phyloP scores from a whole-genome alignment of 805 yeast species.

The Cyberlindnera mrakii region DNA sequence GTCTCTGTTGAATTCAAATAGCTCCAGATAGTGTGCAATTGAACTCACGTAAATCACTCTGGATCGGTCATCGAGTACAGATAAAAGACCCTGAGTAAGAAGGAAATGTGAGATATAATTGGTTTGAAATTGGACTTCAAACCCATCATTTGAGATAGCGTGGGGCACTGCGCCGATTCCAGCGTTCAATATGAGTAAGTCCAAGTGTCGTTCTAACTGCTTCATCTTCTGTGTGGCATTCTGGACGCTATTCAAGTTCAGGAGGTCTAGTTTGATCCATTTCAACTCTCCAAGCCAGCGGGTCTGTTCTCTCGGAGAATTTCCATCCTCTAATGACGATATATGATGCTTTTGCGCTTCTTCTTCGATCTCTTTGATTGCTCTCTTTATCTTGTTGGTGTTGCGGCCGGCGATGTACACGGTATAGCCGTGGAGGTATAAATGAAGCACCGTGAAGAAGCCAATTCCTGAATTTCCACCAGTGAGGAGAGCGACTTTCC shows the following conservation, averaged over 20 bases:
- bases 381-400: conserved; percentile 44
- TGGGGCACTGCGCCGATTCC: conserved; percentile 78
- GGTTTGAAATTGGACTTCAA: conserved; percentile 76
- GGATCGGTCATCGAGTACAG: conserved; percentile 29
- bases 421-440: conserved; percentile 71
- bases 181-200: conserved; percentile 69
- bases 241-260: conserved; percentile 36
- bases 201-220: conserved; percentile 41
- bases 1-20: conserved; percentile 34
- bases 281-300: conserved; percentile 44
- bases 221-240: conserved; percentile 42
- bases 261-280: conserved; percentile 49
- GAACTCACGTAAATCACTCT: conserved; percentile 45
- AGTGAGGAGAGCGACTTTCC: conserved; percentile 66
- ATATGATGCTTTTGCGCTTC: conserved; percentile 38
- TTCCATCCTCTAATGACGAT: too few relatives aligned
- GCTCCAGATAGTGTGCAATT: conserved; percentile 49
- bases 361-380: conserved; percentile 47
- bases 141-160: conserved; percentile 56
- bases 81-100: conserved; percentile 54
- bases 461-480: conserved; percentile 86
- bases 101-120: conserved; percentile 73
- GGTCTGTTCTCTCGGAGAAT: not conserved
- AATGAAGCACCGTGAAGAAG: conserved; percentile 65
- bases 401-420: conserved; percentile 74